These are phyloP conservation scores for Lactifluus piperatus DNA, from an alignment of 768 basidiomycete species.

Conservation along the genomic window DNA sequence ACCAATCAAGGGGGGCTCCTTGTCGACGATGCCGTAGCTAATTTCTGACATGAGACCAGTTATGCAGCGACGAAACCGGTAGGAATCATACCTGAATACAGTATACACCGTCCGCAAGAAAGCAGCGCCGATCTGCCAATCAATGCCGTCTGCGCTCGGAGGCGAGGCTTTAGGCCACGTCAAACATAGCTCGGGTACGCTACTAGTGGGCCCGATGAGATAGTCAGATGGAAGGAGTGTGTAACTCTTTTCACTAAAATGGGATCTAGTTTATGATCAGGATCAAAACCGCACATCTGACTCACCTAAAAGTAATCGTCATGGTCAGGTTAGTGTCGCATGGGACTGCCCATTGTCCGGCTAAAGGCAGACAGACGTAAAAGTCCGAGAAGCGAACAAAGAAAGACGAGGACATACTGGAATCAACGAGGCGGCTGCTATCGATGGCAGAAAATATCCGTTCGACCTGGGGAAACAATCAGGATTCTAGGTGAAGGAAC, in stretches of 20 bases:
- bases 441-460: constrained; percentile 53
- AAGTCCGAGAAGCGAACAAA: neutral
- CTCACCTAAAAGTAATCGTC: constrained; percentile 63
- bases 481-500: neutral
- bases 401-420: constrained; percentile 30
- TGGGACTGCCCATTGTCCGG: constrained; percentile 70
- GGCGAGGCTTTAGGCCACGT: constrained; percentile 63
- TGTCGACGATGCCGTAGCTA: constrained; percentile 66
- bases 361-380: constrained; percentile 25
- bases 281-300: neutral
- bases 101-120: constrained; percentile 75
- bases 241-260: constrained; percentile 40
- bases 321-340: constrained; percentile 53
- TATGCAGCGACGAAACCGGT: neutral
- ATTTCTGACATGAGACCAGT: neutral
- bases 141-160: constrained; percentile 65
- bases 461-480: constrained; percentile 41
- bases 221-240: constrained; percentile 69
- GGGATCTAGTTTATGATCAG: neutral
- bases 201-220: constrained; percentile 58
- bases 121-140: constrained; percentile 71
- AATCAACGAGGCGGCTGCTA: constrained; percentile 59
- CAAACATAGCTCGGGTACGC: constrained; percentile 58
- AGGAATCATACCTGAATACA: constrained; percentile 50
- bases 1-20: constrained; percentile 74